Base-by-base conservation (phyloP, 2,329 filamentous ascomycete species). In the Exophiala sp. region DNA sequence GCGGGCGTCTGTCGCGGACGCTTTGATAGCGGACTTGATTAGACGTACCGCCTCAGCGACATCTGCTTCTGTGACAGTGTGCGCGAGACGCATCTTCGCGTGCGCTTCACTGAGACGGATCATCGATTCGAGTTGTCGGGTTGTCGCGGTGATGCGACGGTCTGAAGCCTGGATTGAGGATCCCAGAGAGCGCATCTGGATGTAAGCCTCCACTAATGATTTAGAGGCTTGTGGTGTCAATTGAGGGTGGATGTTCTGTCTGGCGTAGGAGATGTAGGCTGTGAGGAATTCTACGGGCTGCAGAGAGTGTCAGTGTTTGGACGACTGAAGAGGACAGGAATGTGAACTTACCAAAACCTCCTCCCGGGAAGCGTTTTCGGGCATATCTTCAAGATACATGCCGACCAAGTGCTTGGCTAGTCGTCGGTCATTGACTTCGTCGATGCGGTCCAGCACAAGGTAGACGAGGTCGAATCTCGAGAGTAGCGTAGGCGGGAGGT, bases 401-500 rank as follows among this genome's bases (percentile, higher is more conserved):
- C 90, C 90, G 32, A 99, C 83, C 65, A 99, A 75, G 77, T 99
- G 94, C 67, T 91, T 88, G 10, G 94, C 94, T 52, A 99, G 78
- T 41, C 90, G 85, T 58, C 91, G 87, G 71, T 99, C 94, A 50
- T 81, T 86, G 66, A 88, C 87, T 73, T 97, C 94, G 66, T 97
- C 92, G 47, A 95, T 86, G 6, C 89, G 89, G 69, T 99, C 94
- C 44, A 99, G 84, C 40, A 99, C 94, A 1, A 99, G 84, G 68
- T 99, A 99, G 47, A 99, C 92, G 5, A 99, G 78, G 70, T 99
- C 94, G 69, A 99, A 99, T 78, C 94, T 87, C 4, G 91, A 96
- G 48, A 99, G 82, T 5, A 99, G 79, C 0, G 94, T 99, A 0
- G 94, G 94, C 0, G 94, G 94, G 7, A 99, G 83, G 67, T 99